phyloP scores from a whole-genome alignment of 768 basidiomycete genomes.

The Trametes coccinea region DNA sequence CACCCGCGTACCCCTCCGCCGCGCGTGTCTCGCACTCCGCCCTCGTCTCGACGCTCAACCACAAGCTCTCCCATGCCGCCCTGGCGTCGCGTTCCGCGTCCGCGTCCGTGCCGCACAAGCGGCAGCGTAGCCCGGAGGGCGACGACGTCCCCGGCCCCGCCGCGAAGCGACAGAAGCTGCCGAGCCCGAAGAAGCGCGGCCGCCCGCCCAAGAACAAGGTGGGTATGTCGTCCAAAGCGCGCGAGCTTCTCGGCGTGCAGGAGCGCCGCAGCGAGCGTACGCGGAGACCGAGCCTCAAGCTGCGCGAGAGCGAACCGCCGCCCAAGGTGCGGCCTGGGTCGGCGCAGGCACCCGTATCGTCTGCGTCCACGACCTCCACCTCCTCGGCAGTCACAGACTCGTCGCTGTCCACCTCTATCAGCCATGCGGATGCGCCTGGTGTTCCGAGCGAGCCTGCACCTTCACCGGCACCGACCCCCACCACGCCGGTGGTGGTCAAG shows the following conservation, averaged over 20 bases:
- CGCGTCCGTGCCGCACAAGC: conserved; percentile 20
- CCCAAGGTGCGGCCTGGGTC: conserved; percentile 14
- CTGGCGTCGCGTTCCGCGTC: conserved; percentile 21
- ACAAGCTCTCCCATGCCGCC: conserved; percentile 51
- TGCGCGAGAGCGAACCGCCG: conserved; percentile 33
- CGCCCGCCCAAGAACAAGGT: conserved; percentile 30
- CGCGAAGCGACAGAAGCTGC: conserved; percentile 50
- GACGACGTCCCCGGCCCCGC: conserved; percentile 34
- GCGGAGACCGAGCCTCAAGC: conserved; percentile 34
- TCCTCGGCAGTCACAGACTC: conserved; percentile 6
- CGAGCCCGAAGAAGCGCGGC: conserved; percentile 23
- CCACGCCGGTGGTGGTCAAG: neutral
- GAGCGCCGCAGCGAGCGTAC: conserved; percentile 34
- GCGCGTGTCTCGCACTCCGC: conserved; percentile 54
- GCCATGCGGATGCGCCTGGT: conserved; percentile 20
- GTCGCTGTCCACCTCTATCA: conserved; percentile 11
- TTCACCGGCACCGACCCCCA: conserved; percentile 2
- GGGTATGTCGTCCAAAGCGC: conserved; percentile 28
- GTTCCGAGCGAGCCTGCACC: conserved; percentile 5
- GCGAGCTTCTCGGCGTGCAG: conserved; percentile 25
- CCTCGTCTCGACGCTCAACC: conserved; percentile 50
- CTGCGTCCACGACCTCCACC: conserved; percentile 12
- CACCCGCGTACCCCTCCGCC: conserved; percentile 34
- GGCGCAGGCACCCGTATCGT: conserved; percentile 19
- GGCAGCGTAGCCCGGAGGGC: conserved; percentile 17